Evolutionary conservation across 2,329 filamentous ascomycete species (phyloP), one percentile per base, ranked within the genome.

Genomic region (Pseudogymnoascus sp.): DNA sequence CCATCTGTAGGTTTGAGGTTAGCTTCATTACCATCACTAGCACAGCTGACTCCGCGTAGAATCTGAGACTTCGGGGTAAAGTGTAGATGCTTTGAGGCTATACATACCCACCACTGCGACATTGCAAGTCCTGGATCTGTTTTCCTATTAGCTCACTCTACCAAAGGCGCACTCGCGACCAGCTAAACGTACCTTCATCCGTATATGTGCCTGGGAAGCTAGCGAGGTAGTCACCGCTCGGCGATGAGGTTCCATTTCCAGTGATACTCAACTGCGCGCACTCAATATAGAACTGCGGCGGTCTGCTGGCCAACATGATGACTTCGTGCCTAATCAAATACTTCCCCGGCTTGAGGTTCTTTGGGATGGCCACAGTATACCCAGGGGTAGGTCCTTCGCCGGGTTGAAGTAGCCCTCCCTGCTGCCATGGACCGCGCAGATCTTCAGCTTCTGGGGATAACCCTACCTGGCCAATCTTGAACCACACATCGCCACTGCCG

Each of bases 321-420:
- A 65, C 40, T 46, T 65, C 63, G 40, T 66, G 65, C 26, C 63
- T 61, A 2, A 66, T 65, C 61, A 66, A 23, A 59, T 66, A 65
- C 4, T 46, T 61, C 21, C 65, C 61, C 15, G 61, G 7, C 40
- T 62, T 63, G 13, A 63, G 42, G 15, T 44, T 53, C 26, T 35
- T 60, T n/a, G 65, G 63, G 15, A 66, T 63, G 7, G 40, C 59
- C 11, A 65, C 63, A 15, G 42, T 37, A 19, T 62, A 56, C 4
- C 60, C 42, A 31, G 46, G 56, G 4, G 37, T 29, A 19, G 26
- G 38, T 3, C 1, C 26, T 19, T 1, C 46, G 9, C 26, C 46
- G n/a, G 46, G 46, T 19, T 56, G 46, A 17, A 62, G 60, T 35
- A 61, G 46, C 42, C n/a, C 42, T 21, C 29, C 59, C 17, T 66